Base-by-base conservation (phyloP, 228 moss, liverwort and hornwort species). In the Sphagnum magellanicum region DNA sequence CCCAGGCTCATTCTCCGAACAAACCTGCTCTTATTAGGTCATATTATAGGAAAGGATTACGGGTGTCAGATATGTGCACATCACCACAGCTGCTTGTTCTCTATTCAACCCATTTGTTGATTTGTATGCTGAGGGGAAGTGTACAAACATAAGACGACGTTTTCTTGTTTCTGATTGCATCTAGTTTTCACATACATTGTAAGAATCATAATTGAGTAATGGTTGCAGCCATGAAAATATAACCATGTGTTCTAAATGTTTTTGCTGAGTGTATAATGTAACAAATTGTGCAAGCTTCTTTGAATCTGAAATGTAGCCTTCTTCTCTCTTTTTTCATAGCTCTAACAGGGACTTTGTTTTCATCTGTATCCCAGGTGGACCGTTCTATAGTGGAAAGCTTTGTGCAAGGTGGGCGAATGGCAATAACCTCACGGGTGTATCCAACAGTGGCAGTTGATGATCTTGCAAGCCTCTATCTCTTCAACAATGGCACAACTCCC, bases 211-310 rank as follows among this genome's bases (percentile, higher is more conserved):
- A 32, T 32, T 32, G 32, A 32, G 32, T 32, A 32, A 3, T 32
- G 32, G 32, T 32, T 32, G 32, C 32, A 32, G 32, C 32, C 32
- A 32, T 32, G 32, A 32, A 32, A 32, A 32, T 12, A 55, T 55
- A 12, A 8, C 55, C 55, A 1, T 32, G 3, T 32, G 32, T 32
- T 55, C 55, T 4, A 3, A 32, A 32, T 32, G 32, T 55, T 55
- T 55, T 12, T 8, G 12, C 12, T 55, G 55, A 12, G 55, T 12
- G 55, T 12, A 4, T 55, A 12, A 12, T 8, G 55, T 81, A 32
- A 32, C 67, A 63, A 79, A 14, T 65, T 86, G 4, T 65, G 79
- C 60, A 86, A 77, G 75, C 6, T 5, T 52, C 51, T 15, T 6
- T 10, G 62, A 10, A n/a, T 6, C 62, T 62, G 14, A 3, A 11